These are phyloP conservation scores for Prunus mongolica DNA, from an alignment of 306 rosid species.

Conservation along the genomic window DNA sequence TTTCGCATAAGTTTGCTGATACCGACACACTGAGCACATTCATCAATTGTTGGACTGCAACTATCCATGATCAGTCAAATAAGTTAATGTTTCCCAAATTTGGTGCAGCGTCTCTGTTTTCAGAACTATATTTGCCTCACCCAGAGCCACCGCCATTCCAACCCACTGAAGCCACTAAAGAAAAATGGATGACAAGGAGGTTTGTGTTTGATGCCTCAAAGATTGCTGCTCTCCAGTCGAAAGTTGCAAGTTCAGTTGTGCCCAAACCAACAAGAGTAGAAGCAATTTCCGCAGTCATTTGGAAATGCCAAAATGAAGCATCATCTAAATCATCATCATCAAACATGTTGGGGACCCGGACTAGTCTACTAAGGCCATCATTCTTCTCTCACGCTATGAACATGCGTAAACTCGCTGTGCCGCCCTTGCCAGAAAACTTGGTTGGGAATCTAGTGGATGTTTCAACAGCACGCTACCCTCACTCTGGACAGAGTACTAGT, in stretches of 20 bases:
- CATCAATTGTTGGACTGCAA: not conserved
- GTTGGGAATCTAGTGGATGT: conserved; percentile 7
- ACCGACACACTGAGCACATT: too few relatives aligned
- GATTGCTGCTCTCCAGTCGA: too few relatives aligned
- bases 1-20: too few relatives aligned
- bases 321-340: not conserved
- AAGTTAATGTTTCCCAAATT: not conserved
- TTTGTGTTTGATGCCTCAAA: too few relatives aligned
- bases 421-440: not conserved
- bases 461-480: too few relatives aligned
- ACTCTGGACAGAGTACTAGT: not conserved
- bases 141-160: not conserved
- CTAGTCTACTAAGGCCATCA: conserved; percentile 4
- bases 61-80: not conserved
- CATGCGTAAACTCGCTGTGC: conserved; percentile 17
- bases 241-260: too few relatives aligned
- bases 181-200: conserved; percentile 16
- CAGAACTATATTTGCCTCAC: not conserved
- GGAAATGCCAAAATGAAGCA: conserved; percentile 31
- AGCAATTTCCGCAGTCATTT: conserved; percentile 35
- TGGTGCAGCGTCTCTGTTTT: not conserved
- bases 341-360: too few relatives aligned
- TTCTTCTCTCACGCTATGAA: conserved; percentile 28
- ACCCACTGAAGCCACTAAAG: not conserved
- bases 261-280: conserved; percentile 34